Evolutionary conservation across 2,329 filamentous ascomycete genomes (phyloP).

Genomic region (Sclerotinia trifoliorum): DNA sequence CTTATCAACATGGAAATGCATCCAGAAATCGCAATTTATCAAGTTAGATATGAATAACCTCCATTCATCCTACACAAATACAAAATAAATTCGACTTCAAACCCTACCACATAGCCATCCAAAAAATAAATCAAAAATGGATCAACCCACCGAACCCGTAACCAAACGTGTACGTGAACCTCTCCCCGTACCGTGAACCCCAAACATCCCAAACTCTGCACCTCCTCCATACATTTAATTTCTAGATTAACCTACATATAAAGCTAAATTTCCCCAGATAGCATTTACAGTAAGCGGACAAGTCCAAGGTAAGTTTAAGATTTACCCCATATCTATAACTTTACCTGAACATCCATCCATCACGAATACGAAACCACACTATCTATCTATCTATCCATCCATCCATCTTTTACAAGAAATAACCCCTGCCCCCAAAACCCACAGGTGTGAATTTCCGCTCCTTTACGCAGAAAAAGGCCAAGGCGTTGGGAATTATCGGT

Average conservation of each 20-base stretch:
- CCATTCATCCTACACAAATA: not conserved
- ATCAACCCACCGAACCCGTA: not conserved
- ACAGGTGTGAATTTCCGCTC: slow-evolving; percentile 37
- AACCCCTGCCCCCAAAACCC: no score
- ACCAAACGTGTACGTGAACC: not conserved
- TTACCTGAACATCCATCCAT: no score
- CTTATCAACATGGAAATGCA: not conserved
- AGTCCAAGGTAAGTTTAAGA: slow-evolving; percentile 11
- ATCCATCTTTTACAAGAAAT: no score
- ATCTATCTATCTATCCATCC: no score
- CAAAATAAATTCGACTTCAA: no score
- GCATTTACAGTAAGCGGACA: slow-evolving; percentile 5
- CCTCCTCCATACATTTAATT: not conserved
- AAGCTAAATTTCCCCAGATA: slow-evolving; percentile 8
- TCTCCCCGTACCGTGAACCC: not conserved
- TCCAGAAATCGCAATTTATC: not conserved
- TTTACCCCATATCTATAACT: not conserved
- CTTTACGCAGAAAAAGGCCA: slow-evolving; percentile 55
- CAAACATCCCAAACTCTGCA: not conserved
- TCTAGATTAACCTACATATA: not conserved
- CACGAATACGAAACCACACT: no score
- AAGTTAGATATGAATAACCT: not conserved
- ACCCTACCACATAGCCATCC: not conserved
- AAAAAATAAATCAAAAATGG: not conserved
- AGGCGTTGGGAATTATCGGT: slow-evolving; percentile 52